Evolutionary conservation across 78 protist species (phyloP).

Genomic region (Diacronema lutheri): DNA sequence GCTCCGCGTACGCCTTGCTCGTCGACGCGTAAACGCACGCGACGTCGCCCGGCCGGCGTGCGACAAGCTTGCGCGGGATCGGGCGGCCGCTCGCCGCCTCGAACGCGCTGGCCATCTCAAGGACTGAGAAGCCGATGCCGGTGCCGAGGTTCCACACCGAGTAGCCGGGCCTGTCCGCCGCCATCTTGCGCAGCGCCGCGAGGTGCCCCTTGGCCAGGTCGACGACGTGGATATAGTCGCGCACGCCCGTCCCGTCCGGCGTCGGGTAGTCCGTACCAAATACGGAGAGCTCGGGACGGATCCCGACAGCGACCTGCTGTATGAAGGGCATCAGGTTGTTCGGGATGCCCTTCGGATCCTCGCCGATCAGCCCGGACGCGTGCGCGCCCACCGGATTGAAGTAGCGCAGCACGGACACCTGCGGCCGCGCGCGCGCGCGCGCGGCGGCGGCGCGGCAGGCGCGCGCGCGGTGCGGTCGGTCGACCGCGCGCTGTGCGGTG

Average conservation of each 20-base stretch:
- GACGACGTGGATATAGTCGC: slow-evolving; percentile 96
- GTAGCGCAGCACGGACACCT: slow-evolving; percentile 78
- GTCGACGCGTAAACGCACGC: slow-evolving; percentile 33
- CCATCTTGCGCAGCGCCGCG: slow-evolving; percentile 56
- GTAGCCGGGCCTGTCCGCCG: background rate
- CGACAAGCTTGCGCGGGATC: background rate
- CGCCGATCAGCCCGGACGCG: slow-evolving; percentile 91
- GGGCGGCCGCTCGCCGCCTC: slow-evolving; percentile 14
- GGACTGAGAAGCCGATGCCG: slow-evolving; percentile 85
- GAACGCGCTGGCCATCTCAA: slow-evolving; percentile 80
- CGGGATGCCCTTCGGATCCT: slow-evolving; percentile 90
- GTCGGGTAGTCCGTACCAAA: slow-evolving; percentile 96
- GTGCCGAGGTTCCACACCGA: slow-evolving; percentile 85
- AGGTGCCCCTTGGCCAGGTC: slow-evolving; percentile 92
- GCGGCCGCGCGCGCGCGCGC: background rate
- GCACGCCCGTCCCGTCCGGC: slow-evolving; percentile 85
- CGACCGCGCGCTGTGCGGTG: no score
- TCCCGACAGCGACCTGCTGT: slow-evolving; percentile 87
- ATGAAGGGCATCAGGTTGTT: slow-evolving; percentile 95
- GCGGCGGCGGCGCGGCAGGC: no score
- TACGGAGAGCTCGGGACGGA: slow-evolving; percentile 69
- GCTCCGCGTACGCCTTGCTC: slow-evolving; percentile 24
- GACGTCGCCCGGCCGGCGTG: slow-evolving; percentile 62
- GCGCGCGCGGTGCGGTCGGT: no score
- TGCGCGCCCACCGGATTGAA: slow-evolving; percentile 99